phyloP scores from a whole-genome alignment of 352 stramenopile species.

The Globisporangium alternatum region DNA sequence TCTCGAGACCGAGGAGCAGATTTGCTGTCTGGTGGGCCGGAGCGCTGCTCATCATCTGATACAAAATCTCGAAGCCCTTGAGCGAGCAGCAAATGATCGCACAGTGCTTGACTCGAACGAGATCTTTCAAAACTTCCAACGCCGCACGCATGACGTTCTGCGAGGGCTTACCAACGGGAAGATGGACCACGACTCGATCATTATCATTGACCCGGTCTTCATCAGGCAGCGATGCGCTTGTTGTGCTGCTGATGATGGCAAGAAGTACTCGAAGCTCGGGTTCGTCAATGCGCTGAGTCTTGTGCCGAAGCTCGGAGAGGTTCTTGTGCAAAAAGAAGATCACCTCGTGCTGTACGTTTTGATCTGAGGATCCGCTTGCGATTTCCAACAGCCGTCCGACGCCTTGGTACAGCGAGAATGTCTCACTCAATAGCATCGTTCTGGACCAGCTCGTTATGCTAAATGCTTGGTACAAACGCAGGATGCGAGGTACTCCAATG shows the following conservation, averaged over 20 bases:
- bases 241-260: conserved; percentile 13
- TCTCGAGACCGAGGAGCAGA: conserved; percentile 28
- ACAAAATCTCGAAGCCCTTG: conserved; percentile 26
- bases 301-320: conserved; percentile 22
- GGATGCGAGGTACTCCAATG: conserved; percentile 1
- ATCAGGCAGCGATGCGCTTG: background rate
- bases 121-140: conserved; percentile 29
- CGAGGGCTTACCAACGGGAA: background rate
- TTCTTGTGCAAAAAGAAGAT: conserved; percentile 27
- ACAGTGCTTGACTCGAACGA: conserved; percentile 28
- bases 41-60: conserved; percentile 28
- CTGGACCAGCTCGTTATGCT: conserved; percentile 13
- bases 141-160: conserved; percentile 19
- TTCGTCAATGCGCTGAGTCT: conserved; percentile 26
- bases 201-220: background rate
- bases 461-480: conserved; percentile 1
- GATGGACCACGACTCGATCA: conserved; percentile 13
- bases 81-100: conserved; percentile 22
- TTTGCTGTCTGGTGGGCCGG: conserved; percentile 27
- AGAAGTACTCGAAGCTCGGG: conserved; percentile 23
- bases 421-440: conserved; percentile 15
- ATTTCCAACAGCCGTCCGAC: conserved; percentile 23
- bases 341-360: conserved; percentile 11
- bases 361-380: conserved; percentile 7
- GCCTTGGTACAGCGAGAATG: conserved; percentile 23